A percentile compares a stretch with the other conserved stretches of the same genome.
phyloP scores from a whole-genome alignment of 23 red algal species.

The Cyanidiococcus yangmingshanensis region DNA sequence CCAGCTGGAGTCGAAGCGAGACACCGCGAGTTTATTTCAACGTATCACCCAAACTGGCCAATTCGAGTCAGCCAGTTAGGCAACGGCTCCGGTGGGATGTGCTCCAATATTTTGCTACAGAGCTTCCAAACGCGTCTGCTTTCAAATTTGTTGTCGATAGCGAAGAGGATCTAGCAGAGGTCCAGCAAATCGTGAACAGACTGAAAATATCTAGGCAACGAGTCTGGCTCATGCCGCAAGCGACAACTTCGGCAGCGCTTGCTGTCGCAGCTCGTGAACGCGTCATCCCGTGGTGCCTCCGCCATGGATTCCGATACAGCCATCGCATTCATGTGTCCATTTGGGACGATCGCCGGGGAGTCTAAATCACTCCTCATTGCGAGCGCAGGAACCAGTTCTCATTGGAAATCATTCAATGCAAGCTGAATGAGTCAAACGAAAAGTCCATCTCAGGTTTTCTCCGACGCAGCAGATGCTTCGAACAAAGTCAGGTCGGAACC shows the following conservation, averaged over 20 bases:
- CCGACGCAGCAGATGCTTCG: too few relatives aligned
- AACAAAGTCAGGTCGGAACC: too few relatives aligned
- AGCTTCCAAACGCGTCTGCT: conserved; percentile 10
- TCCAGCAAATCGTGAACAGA: conserved; percentile 32
- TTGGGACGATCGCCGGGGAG: conserved; percentile 80
- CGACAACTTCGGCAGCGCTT: conserved; percentile 15
- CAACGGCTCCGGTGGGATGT: conserved; percentile 42
- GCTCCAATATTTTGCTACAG: conserved; percentile 44
- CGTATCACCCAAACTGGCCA: conserved; percentile 81
- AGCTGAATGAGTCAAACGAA: too few relatives aligned
- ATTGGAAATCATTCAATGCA: too few relatives aligned
- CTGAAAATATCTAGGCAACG: conserved; percentile 29
- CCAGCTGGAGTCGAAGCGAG: not conserved
- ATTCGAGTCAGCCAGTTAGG: conserved; percentile 40
- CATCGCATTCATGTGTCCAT: conserved; percentile 87
- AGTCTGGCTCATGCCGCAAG: conserved; percentile 93
- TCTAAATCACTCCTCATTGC: too few relatives aligned
- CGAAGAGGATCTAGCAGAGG: conserved; percentile 57
- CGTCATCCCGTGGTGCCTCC: conserved; percentile 32
- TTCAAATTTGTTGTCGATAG: conserved; percentile 80
- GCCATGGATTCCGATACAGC: conserved; percentile 66
- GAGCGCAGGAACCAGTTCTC: too few relatives aligned
- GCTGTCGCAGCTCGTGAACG: not conserved
- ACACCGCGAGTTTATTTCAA: conserved; percentile 55
- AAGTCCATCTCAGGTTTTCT: too few relatives aligned